Evolutionary conservation across 2,329 filamentous ascomycete genomes (phyloP), one percentile per base, ranked within the genome.

Genomic region (Penicillium sp.): DNA sequence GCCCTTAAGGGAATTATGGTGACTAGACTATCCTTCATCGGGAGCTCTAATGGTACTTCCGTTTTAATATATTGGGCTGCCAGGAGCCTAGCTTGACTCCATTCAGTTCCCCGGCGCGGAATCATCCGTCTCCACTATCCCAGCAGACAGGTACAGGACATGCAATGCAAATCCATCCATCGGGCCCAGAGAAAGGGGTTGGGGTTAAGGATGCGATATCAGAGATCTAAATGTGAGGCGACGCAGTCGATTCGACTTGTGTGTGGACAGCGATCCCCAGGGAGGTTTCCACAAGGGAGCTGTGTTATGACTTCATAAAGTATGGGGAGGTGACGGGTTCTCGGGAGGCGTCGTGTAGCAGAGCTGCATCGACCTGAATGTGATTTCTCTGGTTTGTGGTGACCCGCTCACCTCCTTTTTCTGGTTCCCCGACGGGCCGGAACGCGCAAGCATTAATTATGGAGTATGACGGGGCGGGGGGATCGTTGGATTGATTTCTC

Each of bases 381-480:
- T 45, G 41, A 18, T 35, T 35, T 35, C 44, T n/a, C 27, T 39
- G 47, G 42, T 41, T 25, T 7, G n/a, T 30, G 30, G 22, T 37
- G 25, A 18, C 34, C 33, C 41, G 27, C 42, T 30, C 37, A 38
- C 25, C 42, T 25, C 42, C 42, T 38, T 40, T 46, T 50, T n/a
- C 47, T 36, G 44, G 33, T 29, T 53, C 47, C 50, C 50, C 53
- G 53, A 25, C 50, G 55, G 50, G 44, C 34, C 41, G 47, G 33
- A 12, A 22, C 22, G 41, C 34, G 50, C 16, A 50, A 50, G 50
- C 41, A 48, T 45, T 35, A 41, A 55, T 49, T 36, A 44, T 49
- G 45, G 44, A 25, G 49, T 33, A 5, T 12, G 27, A 31, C 9
- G 39, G 16, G 37, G 29, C 41, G 41, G 9, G 9, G n/a, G 22